Evolutionary conservation across 257 asterid species (phyloP).

Genomic region (Solanum rostratum): DNA sequence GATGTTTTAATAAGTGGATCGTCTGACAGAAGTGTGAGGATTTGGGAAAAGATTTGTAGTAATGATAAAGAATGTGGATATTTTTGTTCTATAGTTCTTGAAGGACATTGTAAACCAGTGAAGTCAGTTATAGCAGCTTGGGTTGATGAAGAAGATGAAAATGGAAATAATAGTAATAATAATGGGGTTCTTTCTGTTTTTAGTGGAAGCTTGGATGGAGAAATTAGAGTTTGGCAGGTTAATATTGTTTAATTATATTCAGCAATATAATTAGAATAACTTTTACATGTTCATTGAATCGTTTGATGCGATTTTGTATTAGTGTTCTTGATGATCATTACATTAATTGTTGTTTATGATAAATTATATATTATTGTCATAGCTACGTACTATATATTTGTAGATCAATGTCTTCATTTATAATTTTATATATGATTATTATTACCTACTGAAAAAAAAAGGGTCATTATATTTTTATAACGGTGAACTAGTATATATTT

Average conservation of each 20-base stretch:
- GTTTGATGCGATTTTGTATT: background rate
- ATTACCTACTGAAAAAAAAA: background rate
- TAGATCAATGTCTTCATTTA: background rate
- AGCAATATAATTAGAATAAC: conserved; percentile 7
- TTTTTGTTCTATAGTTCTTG: conserved; percentile 29
- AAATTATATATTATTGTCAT: background rate
- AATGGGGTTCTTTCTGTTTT: conserved; percentile 35
- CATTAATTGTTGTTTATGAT: background rate
- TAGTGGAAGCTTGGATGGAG: conserved; percentile 73
- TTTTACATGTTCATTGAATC: background rate
- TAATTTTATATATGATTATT: no score
- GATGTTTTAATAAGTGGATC: conserved; percentile 55
- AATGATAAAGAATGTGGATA: conserved; percentile 40
- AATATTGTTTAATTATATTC: background rate
- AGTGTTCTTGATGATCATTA: background rate
- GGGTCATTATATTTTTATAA: background rate
- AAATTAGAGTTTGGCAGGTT: conserved; percentile 75
- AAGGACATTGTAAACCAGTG: conserved; percentile 71
- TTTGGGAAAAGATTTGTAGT: conserved; percentile 40
- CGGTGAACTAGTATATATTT: background rate
- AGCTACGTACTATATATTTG: no score
- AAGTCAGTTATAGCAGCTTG: conserved; percentile 42
- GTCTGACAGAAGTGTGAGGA: conserved; percentile 45
- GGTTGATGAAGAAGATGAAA: conserved; percentile 63
- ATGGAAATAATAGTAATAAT: background rate